Percentiles rank a stretch among this genome's conserved stretches.
Conservation (phyloP, 768 basidiomycete genomes). For the Psilocybe sp. region DNA sequence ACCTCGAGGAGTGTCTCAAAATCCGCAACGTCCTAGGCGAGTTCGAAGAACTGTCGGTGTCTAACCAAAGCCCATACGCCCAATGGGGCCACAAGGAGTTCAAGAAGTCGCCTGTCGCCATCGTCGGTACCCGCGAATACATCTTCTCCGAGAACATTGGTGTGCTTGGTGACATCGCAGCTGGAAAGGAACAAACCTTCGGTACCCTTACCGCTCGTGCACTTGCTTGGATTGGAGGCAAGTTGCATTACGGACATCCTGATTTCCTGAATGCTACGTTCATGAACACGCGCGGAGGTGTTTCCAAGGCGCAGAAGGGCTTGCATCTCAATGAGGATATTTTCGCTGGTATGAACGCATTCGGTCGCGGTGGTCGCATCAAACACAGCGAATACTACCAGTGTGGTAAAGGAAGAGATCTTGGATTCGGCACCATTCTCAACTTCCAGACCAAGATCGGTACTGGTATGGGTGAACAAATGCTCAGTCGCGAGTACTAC, state of each 20-base stretch:
- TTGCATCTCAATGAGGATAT: conserved; percentile 99
- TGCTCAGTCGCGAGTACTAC: conserved; percentile 99
- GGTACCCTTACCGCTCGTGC: conserved; percentile 97
- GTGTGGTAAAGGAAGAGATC: conserved; percentile 98
- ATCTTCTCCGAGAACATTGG: conserved; percentile 99
- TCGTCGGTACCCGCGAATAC: conserved; percentile 98
- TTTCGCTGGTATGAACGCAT: conserved; percentile 98
- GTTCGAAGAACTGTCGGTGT: conserved; percentile 91
- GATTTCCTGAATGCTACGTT: conserved; percentile 98
- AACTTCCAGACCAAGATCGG: conserved; percentile 99
- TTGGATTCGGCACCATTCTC: conserved; percentile 97
- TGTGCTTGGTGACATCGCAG: conserved; percentile 97
- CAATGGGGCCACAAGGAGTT: conserved; percentile 96
- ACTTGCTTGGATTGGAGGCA: conserved; percentile 96
- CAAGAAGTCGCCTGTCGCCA: conserved; percentile 86
- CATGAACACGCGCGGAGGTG: conserved; percentile 98
- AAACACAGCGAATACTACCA: conserved; percentile 99
- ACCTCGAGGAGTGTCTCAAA: conserved; percentile 98
- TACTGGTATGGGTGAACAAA: conserved; percentile 99
- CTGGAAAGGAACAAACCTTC: conserved; percentile 99
- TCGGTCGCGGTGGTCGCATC: conserved; percentile 96
- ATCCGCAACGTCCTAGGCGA: conserved; percentile 97
- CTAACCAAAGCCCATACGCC: conserved; percentile 92
- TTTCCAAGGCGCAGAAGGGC: conserved; percentile 99
- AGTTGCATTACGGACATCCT: conserved; percentile 97